These are phyloP conservation scores for Pelargonium australe DNA, from an alignment of 441 rosid species.

Conservation along the genomic window DNA sequence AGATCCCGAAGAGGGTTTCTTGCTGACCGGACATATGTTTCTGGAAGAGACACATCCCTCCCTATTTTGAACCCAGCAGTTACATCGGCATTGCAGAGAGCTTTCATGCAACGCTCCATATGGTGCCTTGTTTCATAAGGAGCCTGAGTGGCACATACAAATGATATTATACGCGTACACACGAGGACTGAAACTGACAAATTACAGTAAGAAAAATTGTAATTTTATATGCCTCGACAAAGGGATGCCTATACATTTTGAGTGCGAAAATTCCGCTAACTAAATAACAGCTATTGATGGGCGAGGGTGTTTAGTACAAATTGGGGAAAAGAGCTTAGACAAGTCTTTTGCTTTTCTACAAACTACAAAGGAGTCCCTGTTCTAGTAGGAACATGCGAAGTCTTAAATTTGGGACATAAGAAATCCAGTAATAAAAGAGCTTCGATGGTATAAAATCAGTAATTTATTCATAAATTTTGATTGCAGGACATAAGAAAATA, in stretches of 20 bases:
- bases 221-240: background rate
- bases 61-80: slow-evolving; percentile 82
- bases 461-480: too few species aligned
- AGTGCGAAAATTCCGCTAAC: slow-evolving; percentile 10
- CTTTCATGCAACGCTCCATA: slow-evolving; percentile 91
- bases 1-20: slow-evolving; percentile 84
- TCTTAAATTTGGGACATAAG: too few species aligned
- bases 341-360: too few species aligned
- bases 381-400: too few species aligned
- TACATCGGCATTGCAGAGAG: slow-evolving; percentile 85
- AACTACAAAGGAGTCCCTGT: too few species aligned
- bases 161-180: slow-evolving; percentile 9
- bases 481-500: background rate
- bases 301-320: too few species aligned
- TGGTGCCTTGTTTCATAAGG: slow-evolving; percentile 91
- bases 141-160: slow-evolving; percentile 42
- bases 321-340: too few species aligned
- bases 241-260: background rate
- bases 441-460: too few species aligned
- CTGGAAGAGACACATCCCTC: slow-evolving; percentile 86
- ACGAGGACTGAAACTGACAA: background rate
- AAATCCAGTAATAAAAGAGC: too few species aligned
- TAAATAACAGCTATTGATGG: too few species aligned
- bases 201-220: too few species aligned
- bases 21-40: slow-evolving; percentile 80